Conservation (phyloP, 2,329 filamentous ascomycete genomes). For the Acrodontium crateriforme region DNA sequence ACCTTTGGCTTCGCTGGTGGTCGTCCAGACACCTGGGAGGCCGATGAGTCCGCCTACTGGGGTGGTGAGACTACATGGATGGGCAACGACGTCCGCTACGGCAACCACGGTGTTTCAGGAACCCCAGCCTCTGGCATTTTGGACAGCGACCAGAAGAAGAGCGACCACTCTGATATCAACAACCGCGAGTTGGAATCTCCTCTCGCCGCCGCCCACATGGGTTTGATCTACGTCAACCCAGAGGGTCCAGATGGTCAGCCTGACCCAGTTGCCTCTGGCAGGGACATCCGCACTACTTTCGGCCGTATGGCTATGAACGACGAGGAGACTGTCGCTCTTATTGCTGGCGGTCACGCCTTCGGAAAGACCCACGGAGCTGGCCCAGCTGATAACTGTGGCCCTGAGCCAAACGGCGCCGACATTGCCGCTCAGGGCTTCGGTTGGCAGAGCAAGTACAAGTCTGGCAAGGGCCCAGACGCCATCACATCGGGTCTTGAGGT, state of each 20-base stretch:
- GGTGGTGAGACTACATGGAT: conserved; percentile 62
- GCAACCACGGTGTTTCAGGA: conserved; percentile 33
- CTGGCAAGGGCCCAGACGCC: conserved; percentile 56
- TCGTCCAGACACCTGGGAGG: conserved; percentile 58
- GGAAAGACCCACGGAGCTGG: conserved; percentile 71
- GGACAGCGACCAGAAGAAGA: conserved; percentile 30
- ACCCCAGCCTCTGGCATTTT: conserved; percentile 26
- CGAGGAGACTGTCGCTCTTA: conserved; percentile 67
- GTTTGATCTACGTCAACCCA: conserved; percentile 71
- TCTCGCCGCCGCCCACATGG: conserved; percentile 56
- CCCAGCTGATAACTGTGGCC: conserved; percentile 47
- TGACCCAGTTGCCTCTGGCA: conserved; percentile 53
- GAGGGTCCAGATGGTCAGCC: conserved; percentile 61
- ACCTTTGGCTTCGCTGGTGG: conserved; percentile 62
- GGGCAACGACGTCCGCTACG: conserved; percentile 60
- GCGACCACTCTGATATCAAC: conserved; percentile 33
- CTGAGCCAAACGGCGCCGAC: conserved; percentile 51
- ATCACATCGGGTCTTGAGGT: conserved; percentile 69
- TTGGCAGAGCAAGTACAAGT: conserved; percentile 51
- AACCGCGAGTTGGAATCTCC: conserved; percentile 53
- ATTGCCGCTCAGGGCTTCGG: conserved; percentile 58
- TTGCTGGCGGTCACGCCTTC: conserved; percentile 65
- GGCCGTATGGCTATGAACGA: conserved; percentile 73
- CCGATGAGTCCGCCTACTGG: conserved; percentile 67
- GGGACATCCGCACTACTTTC: conserved; percentile 63